A percentile compares a stretch with the other conserved stretches of the same genome.
phyloP scores from a whole-genome alignment of 2,329 filamentous ascomycete genomes.

The Tolypocladium guangdongense region DNA sequence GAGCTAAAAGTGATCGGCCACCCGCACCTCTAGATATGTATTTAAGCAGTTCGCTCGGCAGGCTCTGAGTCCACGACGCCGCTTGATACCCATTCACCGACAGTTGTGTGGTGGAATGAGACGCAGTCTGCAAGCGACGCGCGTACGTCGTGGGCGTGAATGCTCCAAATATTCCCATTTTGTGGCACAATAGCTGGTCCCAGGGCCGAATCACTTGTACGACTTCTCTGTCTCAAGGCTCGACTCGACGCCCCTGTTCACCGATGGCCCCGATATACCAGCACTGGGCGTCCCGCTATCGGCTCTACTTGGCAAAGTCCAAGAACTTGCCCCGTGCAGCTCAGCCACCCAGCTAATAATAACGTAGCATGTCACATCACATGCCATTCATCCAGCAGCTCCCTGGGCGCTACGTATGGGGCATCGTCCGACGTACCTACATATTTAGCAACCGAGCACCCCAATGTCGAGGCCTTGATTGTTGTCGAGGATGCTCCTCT shows the following conservation, averaged over 20 bases:
- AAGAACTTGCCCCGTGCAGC: background rate
- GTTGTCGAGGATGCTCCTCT: conserved; percentile 2
- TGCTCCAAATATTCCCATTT: background rate
- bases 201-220: background rate
- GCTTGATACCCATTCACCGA: background rate
- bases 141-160: background rate
- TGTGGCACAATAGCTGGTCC: background rate
- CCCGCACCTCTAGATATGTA: background rate
- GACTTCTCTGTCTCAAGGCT: background rate
- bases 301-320: background rate
- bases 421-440: background rate
- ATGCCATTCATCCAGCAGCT: background rate
- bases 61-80: background rate
- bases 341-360: background rate
- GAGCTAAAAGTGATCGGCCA: too few species aligned
- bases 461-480: background rate
- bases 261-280: background rate
- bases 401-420: background rate
- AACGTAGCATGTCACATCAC: conserved; percentile 2
- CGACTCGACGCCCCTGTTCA: background rate
- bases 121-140: background rate
- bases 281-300: background rate
- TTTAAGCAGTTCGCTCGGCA: background rate
- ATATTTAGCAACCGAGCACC: background rate
- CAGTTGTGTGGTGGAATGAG: background rate